Conservation (phyloP, 2,329 filamentous ascomycete genomes). For the Epicoccum nigrum region DNA sequence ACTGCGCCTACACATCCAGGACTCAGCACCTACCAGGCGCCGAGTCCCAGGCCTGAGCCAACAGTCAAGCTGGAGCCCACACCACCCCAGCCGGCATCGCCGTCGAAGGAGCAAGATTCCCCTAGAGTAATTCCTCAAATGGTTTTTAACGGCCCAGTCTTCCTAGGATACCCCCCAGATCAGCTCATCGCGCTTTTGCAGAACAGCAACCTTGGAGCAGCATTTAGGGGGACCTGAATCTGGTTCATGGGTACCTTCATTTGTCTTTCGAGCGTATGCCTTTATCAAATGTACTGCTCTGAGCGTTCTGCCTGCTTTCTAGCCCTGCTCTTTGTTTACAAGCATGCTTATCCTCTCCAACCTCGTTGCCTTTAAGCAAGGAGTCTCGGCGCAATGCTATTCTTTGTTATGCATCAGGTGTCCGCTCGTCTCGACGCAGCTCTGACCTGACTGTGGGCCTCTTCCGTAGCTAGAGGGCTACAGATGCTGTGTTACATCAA, state of each 20-base stretch:
- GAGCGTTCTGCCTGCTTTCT: conserved; percentile 3
- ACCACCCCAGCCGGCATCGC: conserved; percentile 12
- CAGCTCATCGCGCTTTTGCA: conserved; percentile 45
- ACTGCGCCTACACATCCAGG: conserved; percentile 21
- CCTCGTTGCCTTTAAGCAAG: neutral
- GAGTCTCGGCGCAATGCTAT: neutral
- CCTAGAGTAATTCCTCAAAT: conserved; percentile 64
- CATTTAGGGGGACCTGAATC: conserved; percentile 27
- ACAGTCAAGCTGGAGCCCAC: conserved; percentile 12
- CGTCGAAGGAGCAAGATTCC: conserved; percentile 13
- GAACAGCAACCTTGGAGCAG: conserved; percentile 45
- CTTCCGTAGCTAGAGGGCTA: neutral
- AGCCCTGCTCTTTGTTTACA: neutral
- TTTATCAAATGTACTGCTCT: neutral
- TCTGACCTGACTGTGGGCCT: neutral
- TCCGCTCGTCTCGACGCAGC: neutral
- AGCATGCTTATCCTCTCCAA: neutral
- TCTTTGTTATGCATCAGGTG: neutral
- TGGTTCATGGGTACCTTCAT: neutral
- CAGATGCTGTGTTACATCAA: neutral
- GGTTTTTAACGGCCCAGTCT: conserved; percentile 91
- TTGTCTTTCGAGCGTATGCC: neutral
- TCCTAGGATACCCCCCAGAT: conserved; percentile 75
- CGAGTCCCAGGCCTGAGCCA: conserved; percentile 16
- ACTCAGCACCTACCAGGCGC: conserved; percentile 13